Evolutionary conservation across 2,329 filamentous ascomycete genomes (phyloP).

Genomic region (Colletotrichum coccodes): DNA sequence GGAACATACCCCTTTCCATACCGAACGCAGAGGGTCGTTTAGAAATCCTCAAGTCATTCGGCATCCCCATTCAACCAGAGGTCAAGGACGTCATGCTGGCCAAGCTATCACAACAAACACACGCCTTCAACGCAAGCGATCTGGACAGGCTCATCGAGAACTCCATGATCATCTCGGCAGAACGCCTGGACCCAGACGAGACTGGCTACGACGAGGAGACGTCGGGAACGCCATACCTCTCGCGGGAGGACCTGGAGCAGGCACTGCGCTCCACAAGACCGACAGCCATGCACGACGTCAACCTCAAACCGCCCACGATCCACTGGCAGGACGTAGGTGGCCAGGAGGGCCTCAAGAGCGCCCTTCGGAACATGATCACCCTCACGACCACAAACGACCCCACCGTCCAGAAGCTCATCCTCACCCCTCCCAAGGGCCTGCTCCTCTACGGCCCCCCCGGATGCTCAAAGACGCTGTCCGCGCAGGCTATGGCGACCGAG

Average conservation of each 20-base stretch:
- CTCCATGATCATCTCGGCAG: conserved; percentile 44
- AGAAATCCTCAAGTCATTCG: conserved; percentile 76
- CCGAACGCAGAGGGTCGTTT: conserved; percentile 77
- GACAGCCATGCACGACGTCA: conserved; percentile 88
- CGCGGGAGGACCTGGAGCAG: conserved; percentile 65
- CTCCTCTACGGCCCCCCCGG: conserved; percentile 93
- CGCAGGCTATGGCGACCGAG: conserved; percentile 91
- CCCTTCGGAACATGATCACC: conserved; percentile 62
- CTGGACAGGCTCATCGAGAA: conserved; percentile 69
- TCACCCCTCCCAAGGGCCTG: conserved; percentile 79
- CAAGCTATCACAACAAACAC: conserved; percentile 77
- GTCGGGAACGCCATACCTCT: conserved; percentile 40
- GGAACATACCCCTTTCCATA: conserved; percentile 79
- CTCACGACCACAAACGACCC: conserved; percentile 45
- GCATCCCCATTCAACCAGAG: conserved; percentile 56
- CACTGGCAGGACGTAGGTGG: conserved; percentile 91
- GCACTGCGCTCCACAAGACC: conserved; percentile 79
- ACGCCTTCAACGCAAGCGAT: conserved; percentile 87
- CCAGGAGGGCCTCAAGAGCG: conserved; percentile 78
- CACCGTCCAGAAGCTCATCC: conserved; percentile 48
- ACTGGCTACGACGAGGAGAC: conserved; percentile 34
- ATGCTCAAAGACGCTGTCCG: conserved; percentile 93
- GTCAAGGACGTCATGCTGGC: conserved; percentile 63
- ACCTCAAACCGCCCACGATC: conserved; percentile 87
- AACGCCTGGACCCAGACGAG: conserved; percentile 40